A percentile compares a stretch with the other conserved stretches of the same genome.
Evolutionary conservation across 2,329 filamentous ascomycete genomes (phyloP).

Genomic region (Didymella pinodella): DNA sequence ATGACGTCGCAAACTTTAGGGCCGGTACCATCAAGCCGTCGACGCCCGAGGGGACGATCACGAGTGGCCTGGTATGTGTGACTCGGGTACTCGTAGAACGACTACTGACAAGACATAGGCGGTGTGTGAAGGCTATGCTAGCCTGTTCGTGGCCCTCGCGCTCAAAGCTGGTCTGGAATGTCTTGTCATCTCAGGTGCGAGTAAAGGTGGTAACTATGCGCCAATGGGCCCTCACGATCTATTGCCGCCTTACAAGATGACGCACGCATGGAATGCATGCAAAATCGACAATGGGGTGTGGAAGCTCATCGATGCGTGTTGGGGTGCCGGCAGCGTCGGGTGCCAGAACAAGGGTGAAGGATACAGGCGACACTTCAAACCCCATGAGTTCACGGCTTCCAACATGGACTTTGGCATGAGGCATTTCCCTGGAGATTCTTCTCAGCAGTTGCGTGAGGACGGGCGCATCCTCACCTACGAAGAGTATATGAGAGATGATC

Average conservation of each 20-base stretch:
- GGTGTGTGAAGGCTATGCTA: constrained; percentile 92
- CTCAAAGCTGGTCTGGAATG: constrained; percentile 80
- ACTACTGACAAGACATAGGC: constrained; percentile 54
- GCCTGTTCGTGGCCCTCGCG: constrained; percentile 80
- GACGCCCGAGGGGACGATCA: constrained; percentile 76
- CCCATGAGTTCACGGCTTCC: constrained; percentile 62
- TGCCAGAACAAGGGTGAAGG: constrained; percentile 34
- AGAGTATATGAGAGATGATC: constrained; percentile 75
- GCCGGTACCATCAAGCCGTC: constrained; percentile 70
- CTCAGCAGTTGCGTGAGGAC: constrained; percentile 77
- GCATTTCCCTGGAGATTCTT: constrained; percentile 77
- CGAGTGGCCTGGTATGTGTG: constrained; percentile 65
- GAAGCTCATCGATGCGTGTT: constrained; percentile 92
- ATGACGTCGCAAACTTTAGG: constrained; percentile 84
- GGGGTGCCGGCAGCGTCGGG: constrained; percentile 80
- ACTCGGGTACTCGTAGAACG: too few species aligned
- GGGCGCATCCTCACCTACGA: constrained; percentile 76
- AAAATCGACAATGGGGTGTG: constrained; percentile 84
- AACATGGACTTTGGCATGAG: constrained; percentile 83
- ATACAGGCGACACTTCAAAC: constrained; percentile 74
- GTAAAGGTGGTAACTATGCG: constrained; percentile 82
- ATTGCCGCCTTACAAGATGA: constrained; percentile 68
- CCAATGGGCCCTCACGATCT: constrained; percentile 69
- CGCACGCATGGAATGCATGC: constrained; percentile 94
- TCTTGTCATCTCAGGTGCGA: constrained; percentile 77